Evolutionary conservation across 164 flowering plant genomes (phyloP).

Genomic region (Akebia trifoliata): DNA sequence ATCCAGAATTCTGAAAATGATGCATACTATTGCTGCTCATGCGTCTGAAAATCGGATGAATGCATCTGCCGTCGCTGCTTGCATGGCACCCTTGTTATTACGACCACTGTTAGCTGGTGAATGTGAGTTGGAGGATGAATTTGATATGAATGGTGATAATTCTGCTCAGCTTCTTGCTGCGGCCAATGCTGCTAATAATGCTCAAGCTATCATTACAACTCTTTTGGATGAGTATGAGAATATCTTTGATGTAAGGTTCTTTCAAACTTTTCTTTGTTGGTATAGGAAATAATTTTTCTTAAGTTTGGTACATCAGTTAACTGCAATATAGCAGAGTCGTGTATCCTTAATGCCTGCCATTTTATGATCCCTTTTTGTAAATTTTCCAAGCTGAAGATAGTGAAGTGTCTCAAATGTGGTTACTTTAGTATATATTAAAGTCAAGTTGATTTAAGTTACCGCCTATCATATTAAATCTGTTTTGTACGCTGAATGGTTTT

Average conservation of each 20-base stretch:
- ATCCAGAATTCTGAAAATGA: conserved; percentile 87
- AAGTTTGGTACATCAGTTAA: too few relatives aligned
- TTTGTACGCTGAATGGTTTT: too few relatives aligned
- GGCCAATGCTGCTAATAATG: conserved; percentile 98
- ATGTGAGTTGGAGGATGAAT: conserved; percentile 93
- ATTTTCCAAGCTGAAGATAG: too few relatives aligned
- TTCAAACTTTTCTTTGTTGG: background rate
- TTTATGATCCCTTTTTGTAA: too few relatives aligned
- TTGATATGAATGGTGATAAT: conserved; percentile 69
- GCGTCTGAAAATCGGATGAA: conserved; percentile 91
- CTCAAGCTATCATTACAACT: conserved; percentile 80
- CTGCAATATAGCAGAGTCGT: too few relatives aligned
- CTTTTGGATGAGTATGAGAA: conserved; percentile 92
- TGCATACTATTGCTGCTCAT: conserved; percentile 79
- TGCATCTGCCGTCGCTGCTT: conserved; percentile 96
- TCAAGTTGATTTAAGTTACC: too few relatives aligned
- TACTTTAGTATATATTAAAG: too few relatives aligned
- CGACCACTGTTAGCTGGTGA: conserved; percentile 97
- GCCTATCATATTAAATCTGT: too few relatives aligned
- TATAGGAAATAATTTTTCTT: background rate
- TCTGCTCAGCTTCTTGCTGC: conserved; percentile 99
- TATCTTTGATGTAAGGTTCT: conserved; percentile 74
- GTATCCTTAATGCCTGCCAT: too few relatives aligned
- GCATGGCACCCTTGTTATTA: conserved; percentile 96
- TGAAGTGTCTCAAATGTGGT: too few relatives aligned